A percentile compares a stretch with the other conserved stretches of the same genome.
Evolutionary conservation across 78 protist species (phyloP).

Genomic region (Pelomyxa schiedti): DNA sequence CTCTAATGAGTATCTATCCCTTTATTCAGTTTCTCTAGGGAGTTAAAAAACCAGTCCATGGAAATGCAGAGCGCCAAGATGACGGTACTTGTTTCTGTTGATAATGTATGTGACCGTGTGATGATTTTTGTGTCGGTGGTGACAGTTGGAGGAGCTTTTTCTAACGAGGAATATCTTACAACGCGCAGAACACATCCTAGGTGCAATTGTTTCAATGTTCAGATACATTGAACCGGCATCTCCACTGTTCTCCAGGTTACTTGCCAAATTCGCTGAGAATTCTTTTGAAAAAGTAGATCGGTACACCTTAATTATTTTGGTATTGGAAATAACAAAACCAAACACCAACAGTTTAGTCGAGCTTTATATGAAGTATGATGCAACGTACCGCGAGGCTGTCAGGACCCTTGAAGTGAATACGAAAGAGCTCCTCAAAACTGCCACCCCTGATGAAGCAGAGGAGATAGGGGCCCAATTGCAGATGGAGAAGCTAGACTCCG

Average conservation of each 20-base stretch:
- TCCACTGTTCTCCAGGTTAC: not conserved
- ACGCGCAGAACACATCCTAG: not conserved
- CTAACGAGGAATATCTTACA: not conserved
- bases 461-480: not conserved
- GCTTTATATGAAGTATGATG: constrained; percentile 8
- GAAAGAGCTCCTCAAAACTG: not conserved
- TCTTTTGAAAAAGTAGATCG: not conserved
- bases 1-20: not conserved
- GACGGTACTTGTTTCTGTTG: not conserved
- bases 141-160: not conserved
- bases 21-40: not conserved
- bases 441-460: too few species aligned
- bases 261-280: not conserved
- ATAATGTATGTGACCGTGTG: constrained; percentile 9
- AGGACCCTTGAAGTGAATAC: not conserved
- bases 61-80: constrained; percentile 1
- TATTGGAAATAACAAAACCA: too few species aligned
- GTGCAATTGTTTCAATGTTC: not conserved
- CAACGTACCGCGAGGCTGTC: not conserved
- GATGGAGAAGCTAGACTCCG: constrained; percentile 27
- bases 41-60: not conserved
- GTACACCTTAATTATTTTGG: not conserved
- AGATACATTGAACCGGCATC: not conserved
- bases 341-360: constrained; percentile 25
- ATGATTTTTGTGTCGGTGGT: constrained; percentile 12